phyloP scores from a whole-genome alignment of 2,329 filamentous ascomycete species.

The Pseudocercospora cruenta region DNA sequence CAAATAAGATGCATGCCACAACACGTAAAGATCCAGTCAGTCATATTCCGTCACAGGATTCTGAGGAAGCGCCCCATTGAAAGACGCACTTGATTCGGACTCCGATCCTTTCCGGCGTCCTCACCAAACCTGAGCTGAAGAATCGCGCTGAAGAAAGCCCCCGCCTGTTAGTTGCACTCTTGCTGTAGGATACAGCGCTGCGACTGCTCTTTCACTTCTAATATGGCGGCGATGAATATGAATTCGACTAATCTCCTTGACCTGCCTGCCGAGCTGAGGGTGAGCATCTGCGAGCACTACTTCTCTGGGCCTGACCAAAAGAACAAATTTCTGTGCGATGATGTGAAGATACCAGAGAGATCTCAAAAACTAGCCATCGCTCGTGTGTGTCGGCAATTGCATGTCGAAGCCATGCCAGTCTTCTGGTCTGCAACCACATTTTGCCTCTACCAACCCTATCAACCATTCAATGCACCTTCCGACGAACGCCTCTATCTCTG shows the following conservation, averaged over 20 bases:
- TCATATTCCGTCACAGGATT: not conserved
- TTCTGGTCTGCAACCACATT: conserved; percentile 10
- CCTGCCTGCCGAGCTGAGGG: conserved; percentile 10
- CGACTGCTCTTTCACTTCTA: no score
- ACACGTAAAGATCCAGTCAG: not conserved
- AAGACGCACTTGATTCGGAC: not conserved
- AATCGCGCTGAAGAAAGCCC: not conserved
- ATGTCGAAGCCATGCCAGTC: not conserved
- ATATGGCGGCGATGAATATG: not conserved
- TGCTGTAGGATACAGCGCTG: no score
- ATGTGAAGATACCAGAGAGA: not conserved
- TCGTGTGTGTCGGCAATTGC: not conserved
- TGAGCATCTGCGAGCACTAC: not conserved
- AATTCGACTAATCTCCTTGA: not conserved
- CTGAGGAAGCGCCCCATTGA: not conserved
- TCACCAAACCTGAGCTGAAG: not conserved
- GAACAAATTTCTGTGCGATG: not conserved
- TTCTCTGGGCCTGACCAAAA: not conserved
- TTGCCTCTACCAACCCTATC: not conserved
- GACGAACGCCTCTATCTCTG: conserved; percentile 10
- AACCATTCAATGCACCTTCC: conserved; percentile 3
- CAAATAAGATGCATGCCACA: not conserved
- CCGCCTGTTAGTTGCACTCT: not conserved
- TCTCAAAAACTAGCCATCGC: not conserved
- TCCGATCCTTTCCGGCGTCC: not conserved